Evolutionary conservation across 1,284 basidiomycete species (phyloP), one percentile per base, ranked within the genome.

Genomic region (Veloboletus limbatus): DNA sequence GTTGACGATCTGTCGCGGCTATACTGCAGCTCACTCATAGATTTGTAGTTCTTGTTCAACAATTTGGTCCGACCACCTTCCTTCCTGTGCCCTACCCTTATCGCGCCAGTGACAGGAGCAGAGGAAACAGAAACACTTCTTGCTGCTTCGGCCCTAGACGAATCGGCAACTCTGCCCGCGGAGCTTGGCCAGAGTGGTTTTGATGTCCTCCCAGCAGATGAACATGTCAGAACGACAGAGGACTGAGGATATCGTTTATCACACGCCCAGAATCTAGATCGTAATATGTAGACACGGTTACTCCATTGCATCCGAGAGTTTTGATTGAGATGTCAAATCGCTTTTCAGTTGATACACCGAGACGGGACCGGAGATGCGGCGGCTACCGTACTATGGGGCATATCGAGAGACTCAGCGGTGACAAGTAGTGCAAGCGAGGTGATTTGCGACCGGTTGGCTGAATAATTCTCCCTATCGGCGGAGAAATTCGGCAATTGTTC

Each of bases 41-140:
- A 45, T 41, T 46, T 59, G 20, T 58, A 84, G 81, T 90, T 90
- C 74, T 67, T 89, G 38, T 91, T 90, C 70, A 91, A 91, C 68
- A 78, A 81, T 59, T 73, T 91, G 36, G 78, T 91, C 51, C 67
- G 69, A 22, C 71, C 77, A 3, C 88, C 87, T 9, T 58, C 71
- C 9, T 88, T 81, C 69, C 60, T 89, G 36, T 74, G 66, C 25
- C 62, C 70, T n/a, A 58, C 59, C n/a, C 63, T 68, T 30, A 37
- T 31, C 14, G 58, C 55, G 10, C 57, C 67, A 25, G 55, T 60
- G 8, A 53, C 48, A 10, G 70, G 73, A 50, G 66, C 64, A 32
- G 80, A 78, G 54, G 76, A 78, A 56, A 72, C 72, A 35, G 79
- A 81, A 56, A 71, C 69, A 40, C 69, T 75, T 51, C 72, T 75